A percentile compares a stretch with the other conserved stretches of the same genome.
Conservation (phyloP, 441 rosid genomes). For the Gossypium schwendimanii region DNA sequence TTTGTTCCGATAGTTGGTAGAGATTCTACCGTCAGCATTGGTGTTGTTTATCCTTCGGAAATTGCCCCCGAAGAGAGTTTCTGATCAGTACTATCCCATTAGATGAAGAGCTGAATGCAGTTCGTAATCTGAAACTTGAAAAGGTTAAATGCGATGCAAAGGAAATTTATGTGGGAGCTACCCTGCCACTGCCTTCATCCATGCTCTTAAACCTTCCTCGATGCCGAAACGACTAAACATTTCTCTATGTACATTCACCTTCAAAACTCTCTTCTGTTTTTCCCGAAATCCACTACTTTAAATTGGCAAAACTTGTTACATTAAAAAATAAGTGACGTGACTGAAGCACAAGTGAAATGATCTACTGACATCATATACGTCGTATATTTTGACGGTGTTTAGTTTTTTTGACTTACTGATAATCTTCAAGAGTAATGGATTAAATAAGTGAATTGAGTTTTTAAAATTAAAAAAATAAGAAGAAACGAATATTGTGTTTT, state of each 20-base stretch:
- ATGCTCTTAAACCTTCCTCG: background rate
- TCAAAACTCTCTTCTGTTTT: background rate
- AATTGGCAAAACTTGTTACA: too few species aligned
- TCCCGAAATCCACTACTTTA: background rate
- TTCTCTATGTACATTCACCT: background rate
- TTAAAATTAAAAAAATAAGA: too few species aligned
- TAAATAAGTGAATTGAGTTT: too few species aligned
- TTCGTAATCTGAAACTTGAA: background rate
- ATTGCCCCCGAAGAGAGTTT: conserved; percentile 54
- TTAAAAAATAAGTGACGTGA: too few species aligned
- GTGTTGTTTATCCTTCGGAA: conserved; percentile 58
- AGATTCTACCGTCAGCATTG: conserved; percentile 55
- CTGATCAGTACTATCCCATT: conserved; percentile 52
- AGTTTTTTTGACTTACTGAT: too few species aligned
- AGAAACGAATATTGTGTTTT: too few species aligned
- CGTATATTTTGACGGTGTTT: too few species aligned
- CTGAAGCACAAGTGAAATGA: too few species aligned
- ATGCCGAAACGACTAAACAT: background rate
- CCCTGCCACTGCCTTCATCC: background rate
- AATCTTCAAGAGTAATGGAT: too few species aligned
- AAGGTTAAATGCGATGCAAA: background rate
- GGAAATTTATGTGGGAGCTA: background rate
- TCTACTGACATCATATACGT: too few species aligned
- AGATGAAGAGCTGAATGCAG: conserved; percentile 20
- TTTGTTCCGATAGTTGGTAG: conserved; percentile 34